Conservation (phyloP, 2,329 filamentous ascomycete genomes). For the Calonectria pseudoturangicola region DNA sequence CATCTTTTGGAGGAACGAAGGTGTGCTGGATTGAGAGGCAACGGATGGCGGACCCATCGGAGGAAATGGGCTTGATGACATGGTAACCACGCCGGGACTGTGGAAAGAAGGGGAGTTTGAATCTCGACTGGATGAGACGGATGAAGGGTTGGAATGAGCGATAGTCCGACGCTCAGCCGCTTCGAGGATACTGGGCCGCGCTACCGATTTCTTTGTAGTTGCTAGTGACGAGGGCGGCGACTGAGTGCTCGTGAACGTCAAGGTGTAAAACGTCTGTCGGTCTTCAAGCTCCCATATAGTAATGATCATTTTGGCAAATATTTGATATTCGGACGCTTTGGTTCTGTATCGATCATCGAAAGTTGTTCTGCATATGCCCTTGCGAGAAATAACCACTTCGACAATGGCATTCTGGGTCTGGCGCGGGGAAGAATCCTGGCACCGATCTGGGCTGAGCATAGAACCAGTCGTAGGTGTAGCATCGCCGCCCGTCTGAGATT, state of each 20-base stretch:
- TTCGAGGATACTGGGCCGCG: constrained; percentile 64
- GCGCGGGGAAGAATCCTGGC: constrained; percentile 49
- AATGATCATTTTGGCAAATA: constrained; percentile 84
- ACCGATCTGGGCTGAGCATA: constrained; percentile 59
- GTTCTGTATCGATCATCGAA: constrained; percentile 59
- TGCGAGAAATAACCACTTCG: constrained; percentile 79
- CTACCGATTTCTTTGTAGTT: constrained; percentile 61
- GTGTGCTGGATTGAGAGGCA: constrained; percentile 72
- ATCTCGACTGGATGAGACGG: constrained; percentile 67
- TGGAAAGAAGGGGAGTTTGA: constrained; percentile 68
- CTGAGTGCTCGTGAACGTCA: constrained; percentile 82
- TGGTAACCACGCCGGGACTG: constrained; percentile 71
- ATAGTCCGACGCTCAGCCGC: constrained; percentile 68
- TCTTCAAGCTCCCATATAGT: constrained; percentile 83
- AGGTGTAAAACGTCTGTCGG: constrained; percentile 80
- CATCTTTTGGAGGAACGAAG: constrained; percentile 83
- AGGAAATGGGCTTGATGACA: constrained; percentile 77
- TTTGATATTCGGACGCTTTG: constrained; percentile 62
- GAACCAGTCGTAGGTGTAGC: constrained; percentile 60
- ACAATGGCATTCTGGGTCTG: constrained; percentile 76
- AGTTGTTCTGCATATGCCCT: constrained; percentile 63
- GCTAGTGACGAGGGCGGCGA: constrained; percentile 59
- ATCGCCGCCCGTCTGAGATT: constrained; percentile 55
- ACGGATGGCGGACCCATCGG: constrained; percentile 79
- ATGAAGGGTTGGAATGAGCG: constrained; percentile 66